Evolutionary conservation across 305 asterid genomes (phyloP).

Genomic region (Fraxinus sp.): DNA sequence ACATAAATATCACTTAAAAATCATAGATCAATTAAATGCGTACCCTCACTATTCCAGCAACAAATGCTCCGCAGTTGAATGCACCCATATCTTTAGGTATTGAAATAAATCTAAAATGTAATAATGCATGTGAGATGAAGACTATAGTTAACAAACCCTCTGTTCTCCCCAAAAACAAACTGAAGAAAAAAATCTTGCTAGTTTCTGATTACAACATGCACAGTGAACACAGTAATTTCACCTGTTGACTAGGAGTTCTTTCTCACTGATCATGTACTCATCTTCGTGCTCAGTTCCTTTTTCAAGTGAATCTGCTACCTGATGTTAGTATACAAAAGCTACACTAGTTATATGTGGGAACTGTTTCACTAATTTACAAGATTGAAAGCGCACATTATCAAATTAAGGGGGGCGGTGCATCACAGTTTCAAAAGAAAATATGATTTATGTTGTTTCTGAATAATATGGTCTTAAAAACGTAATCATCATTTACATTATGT

Average conservation of each 20-base stretch:
- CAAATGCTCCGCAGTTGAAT: constrained; percentile 96
- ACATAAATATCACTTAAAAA: constrained; percentile 9
- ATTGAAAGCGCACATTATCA: not conserved
- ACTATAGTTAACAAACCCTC: not conserved
- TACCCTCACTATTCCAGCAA: constrained; percentile 95
- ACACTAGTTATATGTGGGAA: constrained; percentile 2
- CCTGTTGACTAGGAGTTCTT: constrained; percentile 95
- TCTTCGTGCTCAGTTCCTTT: constrained; percentile 98
- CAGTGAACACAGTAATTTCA: constrained; percentile 19
- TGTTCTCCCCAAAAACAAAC: not conserved
- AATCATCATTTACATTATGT: not conserved
- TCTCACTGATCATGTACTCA: constrained; percentile 97
- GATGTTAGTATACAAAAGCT: constrained; percentile 19
- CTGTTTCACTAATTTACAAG: not conserved
- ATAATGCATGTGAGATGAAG: constrained; percentile 17
- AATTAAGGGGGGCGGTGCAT: not conserved
- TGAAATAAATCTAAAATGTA: constrained; percentile 59
- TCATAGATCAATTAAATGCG: constrained; percentile 15
- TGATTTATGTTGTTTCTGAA: not conserved
- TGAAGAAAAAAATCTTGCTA: not conserved
- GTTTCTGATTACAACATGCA: constrained; percentile 7
- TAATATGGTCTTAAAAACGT: not conserved
- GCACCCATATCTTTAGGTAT: constrained; percentile 94
- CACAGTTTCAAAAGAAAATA: not conserved
- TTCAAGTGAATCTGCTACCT: constrained; percentile 97